Conservation (phyloP, 1,284 basidiomycete species). For the Pseudozyma thailandica region DNA sequence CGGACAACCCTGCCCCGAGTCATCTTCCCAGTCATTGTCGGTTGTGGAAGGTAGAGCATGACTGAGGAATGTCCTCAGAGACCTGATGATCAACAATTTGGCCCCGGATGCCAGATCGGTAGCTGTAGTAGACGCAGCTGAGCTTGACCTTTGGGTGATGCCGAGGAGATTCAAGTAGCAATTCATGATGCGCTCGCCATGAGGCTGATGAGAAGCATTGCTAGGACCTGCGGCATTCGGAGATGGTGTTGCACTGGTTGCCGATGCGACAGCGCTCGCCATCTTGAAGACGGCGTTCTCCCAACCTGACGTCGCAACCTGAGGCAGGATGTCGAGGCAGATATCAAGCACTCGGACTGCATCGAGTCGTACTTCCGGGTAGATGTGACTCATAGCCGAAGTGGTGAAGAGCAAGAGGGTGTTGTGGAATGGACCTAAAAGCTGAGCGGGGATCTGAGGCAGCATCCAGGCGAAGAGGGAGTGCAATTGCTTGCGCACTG, state of each 20-base stretch:
- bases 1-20: conserved; percentile 19
- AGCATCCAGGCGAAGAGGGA: conserved; percentile 77
- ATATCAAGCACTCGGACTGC: conserved; percentile 84
- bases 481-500: conserved; percentile 70
- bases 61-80: conserved; percentile 28
- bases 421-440: conserved; percentile 73
- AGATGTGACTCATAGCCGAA: conserved; percentile 93
- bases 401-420: conserved; percentile 85
- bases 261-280: conserved; percentile 17
- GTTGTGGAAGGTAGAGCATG: conserved; percentile 20
- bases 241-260: neutral
- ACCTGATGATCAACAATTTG: conserved; percentile 45
- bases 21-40: neutral
- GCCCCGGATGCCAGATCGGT: conserved; percentile 31
- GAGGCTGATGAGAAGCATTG: conserved; percentile 29
- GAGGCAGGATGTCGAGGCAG: conserved; percentile 79
- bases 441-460: conserved; percentile 75
- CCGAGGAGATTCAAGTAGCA: conserved; percentile 61
- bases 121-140: conserved; percentile 34
- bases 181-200: conserved; percentile 56
- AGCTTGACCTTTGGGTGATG: conserved; percentile 37
- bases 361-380: conserved; percentile 90
- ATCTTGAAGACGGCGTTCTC: conserved; percentile 37
- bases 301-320: conserved; percentile 63
- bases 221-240: conserved; percentile 14